Conservation (phyloP, 495 filamentous ascomycete genomes). For the Aspergillus incahuasiensis region DNA sequence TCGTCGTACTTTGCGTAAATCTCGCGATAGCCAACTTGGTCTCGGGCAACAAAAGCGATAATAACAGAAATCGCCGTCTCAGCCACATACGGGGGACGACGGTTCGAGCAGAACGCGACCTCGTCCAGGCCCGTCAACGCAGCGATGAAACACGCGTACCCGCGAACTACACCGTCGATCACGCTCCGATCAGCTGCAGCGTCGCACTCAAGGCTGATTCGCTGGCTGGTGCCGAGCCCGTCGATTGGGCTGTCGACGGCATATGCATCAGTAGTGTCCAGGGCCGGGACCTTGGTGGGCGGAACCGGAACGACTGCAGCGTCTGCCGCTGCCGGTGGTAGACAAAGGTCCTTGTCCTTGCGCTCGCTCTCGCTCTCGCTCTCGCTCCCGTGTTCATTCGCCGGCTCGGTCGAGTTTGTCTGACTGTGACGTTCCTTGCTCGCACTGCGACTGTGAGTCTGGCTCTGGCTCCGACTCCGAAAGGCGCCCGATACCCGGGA, state of each 20-base stretch:
- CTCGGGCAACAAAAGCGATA: slow-evolving; percentile 12
- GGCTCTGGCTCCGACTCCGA: background rate
- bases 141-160: slow-evolving; percentile 22
- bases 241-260: slow-evolving; percentile 5
- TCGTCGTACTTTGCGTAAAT: slow-evolving; percentile 8
- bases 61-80: background rate
- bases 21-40: slow-evolving; percentile 6
- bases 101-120: slow-evolving; percentile 17
- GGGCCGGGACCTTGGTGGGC: slow-evolving; percentile 25
- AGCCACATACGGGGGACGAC: slow-evolving; percentile 2
- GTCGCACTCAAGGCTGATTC: slow-evolving; percentile 10
- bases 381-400: no score
- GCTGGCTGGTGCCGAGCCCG: slow-evolving; percentile 7
- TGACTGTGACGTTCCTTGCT: slow-evolving; percentile 10
- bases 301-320: slow-evolving; percentile 9
- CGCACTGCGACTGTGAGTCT: slow-evolving; percentile 11
- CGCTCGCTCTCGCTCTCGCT: no score
- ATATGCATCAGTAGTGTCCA: slow-evolving; percentile 24
- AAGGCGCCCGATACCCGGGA: slow-evolving; percentile 11
- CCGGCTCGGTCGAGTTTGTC: no score
- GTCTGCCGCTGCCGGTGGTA: background rate
- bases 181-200: slow-evolving; percentile 5
- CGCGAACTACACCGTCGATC: slow-evolving; percentile 13
- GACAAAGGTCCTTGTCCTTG: background rate
- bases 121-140: slow-evolving; percentile 22